phyloP scores from a whole-genome alignment of 345 rosid genomes.

The Salix brachista region DNA sequence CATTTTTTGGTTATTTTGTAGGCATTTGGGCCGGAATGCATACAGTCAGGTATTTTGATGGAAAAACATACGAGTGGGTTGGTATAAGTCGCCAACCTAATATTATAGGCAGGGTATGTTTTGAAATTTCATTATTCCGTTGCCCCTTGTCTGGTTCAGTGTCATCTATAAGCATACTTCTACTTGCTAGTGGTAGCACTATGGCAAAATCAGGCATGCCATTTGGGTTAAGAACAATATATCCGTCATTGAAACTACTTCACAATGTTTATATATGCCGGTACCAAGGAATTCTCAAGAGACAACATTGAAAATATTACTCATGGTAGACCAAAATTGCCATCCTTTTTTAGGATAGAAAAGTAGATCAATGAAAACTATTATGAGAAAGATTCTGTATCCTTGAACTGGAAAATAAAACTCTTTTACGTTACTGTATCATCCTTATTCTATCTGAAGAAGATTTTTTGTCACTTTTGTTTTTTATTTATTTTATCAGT shows the following conservation, averaged over 20 bases:
- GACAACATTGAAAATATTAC: neutral
- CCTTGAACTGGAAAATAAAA: neutral
- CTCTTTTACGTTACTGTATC: neutral
- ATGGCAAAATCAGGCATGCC: neutral
- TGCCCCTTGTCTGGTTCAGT: neutral
- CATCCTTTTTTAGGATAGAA: neutral
- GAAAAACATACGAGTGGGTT: slow-evolving; percentile 97
- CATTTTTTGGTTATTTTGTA: slow-evolving; percentile 18
- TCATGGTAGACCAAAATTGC: neutral
- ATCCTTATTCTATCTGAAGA: neutral
- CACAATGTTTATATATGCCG: neutral
- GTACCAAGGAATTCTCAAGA: neutral
- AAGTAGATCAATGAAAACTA: neutral
- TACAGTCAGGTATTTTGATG: slow-evolving; percentile 90
- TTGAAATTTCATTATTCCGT: neutral
- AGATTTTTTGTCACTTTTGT: neutral
- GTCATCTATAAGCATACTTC: neutral
- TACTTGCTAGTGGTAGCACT: neutral
- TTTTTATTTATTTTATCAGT: neutral
- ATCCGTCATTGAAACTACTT: neutral
- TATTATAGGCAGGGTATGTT: slow-evolving; percentile 71
- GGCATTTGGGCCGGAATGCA: slow-evolving; percentile 99
- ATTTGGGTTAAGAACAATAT: neutral
- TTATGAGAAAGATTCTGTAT: neutral
- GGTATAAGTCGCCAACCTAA: slow-evolving; percentile 96